These are phyloP conservation scores for Neolentinus lepideus DNA, from an alignment of 1,284 basidiomycete genomes.

Conservation along the genomic window DNA sequence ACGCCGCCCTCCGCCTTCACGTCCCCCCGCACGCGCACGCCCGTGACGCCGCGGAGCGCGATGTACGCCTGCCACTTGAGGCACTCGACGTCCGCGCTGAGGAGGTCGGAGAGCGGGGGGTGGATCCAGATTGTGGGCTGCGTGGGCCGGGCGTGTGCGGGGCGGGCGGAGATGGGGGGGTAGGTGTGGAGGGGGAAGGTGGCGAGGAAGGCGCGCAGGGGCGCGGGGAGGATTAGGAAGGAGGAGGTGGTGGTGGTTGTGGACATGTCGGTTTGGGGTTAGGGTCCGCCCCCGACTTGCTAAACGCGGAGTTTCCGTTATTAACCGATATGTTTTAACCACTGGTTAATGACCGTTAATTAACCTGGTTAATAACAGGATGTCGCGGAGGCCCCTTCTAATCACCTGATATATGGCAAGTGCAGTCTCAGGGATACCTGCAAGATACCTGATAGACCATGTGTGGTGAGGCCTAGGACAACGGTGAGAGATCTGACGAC, in stretches of 20 bases:
- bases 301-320: too few species aligned
- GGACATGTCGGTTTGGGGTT: not conserved
- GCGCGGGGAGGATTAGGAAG: constrained; percentile 3
- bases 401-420: too few species aligned
- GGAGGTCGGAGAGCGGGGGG: constrained; percentile 34
- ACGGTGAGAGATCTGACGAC: too few species aligned
- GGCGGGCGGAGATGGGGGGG: constrained; percentile 27
- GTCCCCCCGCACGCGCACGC: constrained; percentile 55
- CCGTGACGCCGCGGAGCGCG: constrained; percentile 52
- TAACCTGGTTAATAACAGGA: too few species aligned
- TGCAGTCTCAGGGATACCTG: too few species aligned
- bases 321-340: too few species aligned
- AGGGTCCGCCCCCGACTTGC: too few species aligned
- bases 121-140: constrained; percentile 61
- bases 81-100: constrained; percentile 74
- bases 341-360: too few species aligned
- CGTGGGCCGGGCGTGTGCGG: constrained; percentile 16
- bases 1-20: constrained; percentile 59
- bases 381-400: too few species aligned
- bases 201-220: constrained; percentile 2
- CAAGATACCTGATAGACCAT: too few species aligned
- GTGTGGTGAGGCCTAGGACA: too few species aligned
- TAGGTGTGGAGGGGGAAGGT: constrained; percentile 34
- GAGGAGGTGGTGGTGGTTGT: constrained; percentile 7
- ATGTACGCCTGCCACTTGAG: constrained; percentile 82